phyloP scores from a whole-genome alignment of 73 alveolate genomes.

The Paraurostyla sp. region DNA sequence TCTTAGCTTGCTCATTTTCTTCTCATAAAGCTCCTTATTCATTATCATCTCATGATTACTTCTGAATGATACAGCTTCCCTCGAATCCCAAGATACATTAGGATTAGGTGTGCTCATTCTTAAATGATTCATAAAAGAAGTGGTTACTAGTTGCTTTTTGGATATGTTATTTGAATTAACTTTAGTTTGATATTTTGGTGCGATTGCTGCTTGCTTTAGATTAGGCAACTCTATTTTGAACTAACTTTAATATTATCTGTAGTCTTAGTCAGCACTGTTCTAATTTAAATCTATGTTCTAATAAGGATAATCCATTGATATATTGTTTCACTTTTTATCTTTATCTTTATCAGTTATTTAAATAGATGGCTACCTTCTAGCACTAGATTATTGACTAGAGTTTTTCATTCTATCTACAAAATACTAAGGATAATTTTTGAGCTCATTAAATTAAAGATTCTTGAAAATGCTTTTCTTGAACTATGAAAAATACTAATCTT shows the following conservation, averaged over 20 bases:
- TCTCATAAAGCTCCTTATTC: conserved; percentile 12
- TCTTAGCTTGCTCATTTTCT: background rate
- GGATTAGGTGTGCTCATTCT: conserved; percentile 21
- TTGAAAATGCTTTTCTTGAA: too few relatives aligned
- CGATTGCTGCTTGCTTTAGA: background rate
- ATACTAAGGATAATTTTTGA: conserved; percentile 8
- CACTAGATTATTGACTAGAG: too few relatives aligned
- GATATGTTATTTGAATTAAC: too few relatives aligned
- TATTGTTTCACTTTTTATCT: background rate
- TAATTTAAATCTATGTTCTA: too few relatives aligned
- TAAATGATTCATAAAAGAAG: background rate
- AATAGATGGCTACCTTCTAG: background rate
- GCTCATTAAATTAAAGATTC: background rate
- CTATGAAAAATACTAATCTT: too few relatives aligned
- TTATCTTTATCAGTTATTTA: background rate
- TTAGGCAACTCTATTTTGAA: conserved; percentile 15
- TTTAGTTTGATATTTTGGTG: too few relatives aligned
- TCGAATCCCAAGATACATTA: conserved; percentile 47
- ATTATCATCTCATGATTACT: background rate
- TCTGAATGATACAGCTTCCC: conserved; percentile 19
- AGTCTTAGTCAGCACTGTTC: background rate
- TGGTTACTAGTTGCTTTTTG: too few relatives aligned
- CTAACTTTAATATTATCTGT: background rate
- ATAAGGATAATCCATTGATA: too few relatives aligned
- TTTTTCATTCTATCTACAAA: background rate